A percentile compares a stretch with the other conserved stretches of the same genome.
Conservation (phyloP, 257 asterid species). For the Ophiorrhiza pumila region DNA sequence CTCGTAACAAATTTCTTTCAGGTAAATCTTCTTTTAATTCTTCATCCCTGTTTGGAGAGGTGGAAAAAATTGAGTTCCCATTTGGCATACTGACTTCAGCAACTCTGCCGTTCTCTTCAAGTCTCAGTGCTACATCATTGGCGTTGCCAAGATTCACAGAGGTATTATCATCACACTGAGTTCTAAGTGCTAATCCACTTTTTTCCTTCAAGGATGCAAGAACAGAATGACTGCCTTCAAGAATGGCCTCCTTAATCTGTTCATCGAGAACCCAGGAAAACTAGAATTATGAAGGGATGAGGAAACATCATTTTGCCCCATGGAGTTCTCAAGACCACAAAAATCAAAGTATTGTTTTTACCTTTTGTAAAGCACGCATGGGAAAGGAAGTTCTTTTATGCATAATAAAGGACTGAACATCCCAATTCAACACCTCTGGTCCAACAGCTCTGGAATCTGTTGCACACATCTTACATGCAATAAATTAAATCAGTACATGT, state of each 20-base stretch:
- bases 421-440: constrained; percentile 48
- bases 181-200: constrained; percentile 42
- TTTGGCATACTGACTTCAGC: constrained; percentile 16
- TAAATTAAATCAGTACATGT: constrained; percentile 5
- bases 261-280: constrained; percentile 18
- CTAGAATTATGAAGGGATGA: constrained; percentile 15
- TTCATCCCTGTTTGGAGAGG: constrained; percentile 17
- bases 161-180: constrained; percentile 25
- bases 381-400: constrained; percentile 43
- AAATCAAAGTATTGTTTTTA: constrained; percentile 20
- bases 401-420: constrained; percentile 44
- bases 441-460: constrained; percentile 31
- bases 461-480: constrained; percentile 31
- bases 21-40: constrained; percentile 25
- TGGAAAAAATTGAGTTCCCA: constrained; percentile 14
- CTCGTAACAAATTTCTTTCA: constrained; percentile 27
- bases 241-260: constrained; percentile 58
- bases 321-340: background rate
- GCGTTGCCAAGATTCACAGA: constrained; percentile 18
- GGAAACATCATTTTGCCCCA: background rate
- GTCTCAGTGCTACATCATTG: constrained; percentile 16
- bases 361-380: constrained; percentile 38
- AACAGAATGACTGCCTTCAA: constrained; percentile 37
- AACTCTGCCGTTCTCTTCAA: constrained; percentile 18
- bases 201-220: constrained; percentile 47